These are phyloP conservation scores for Entomortierella beljakovae DNA, from an alignment of 192 early-diverging fungal species.

Conservation along the genomic window DNA sequence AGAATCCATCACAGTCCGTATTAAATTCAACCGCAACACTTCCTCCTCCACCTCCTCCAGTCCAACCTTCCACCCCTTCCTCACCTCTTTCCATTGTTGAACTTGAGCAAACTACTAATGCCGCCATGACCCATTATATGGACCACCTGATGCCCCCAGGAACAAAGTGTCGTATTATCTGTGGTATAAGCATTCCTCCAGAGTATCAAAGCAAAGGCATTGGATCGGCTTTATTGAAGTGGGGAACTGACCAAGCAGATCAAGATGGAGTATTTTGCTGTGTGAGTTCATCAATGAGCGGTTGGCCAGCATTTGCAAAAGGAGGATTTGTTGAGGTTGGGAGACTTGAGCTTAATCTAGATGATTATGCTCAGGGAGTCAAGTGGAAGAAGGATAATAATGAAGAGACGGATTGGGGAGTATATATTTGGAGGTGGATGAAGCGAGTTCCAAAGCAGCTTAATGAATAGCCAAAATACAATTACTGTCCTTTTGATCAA, in stretches of 20 bases:
- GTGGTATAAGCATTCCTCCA: slow-evolving; percentile 14
- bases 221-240: slow-evolving; percentile 33
- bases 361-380: slow-evolving; percentile 34
- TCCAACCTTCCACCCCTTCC: background rate
- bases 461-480: no score
- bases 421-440: slow-evolving; percentile 30
- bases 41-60: slow-evolving; percentile 20
- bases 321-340: slow-evolving; percentile 23
- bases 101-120: slow-evolving; percentile 18
- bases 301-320: slow-evolving; percentile 17
- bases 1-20: background rate
- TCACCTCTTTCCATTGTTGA: slow-evolving; percentile 19
- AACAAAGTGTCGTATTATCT: slow-evolving; percentile 9
- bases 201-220: slow-evolving; percentile 32
- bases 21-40: background rate
- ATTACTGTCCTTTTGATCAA: no score
- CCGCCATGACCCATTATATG: slow-evolving; percentile 20
- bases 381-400: slow-evolving; percentile 4
- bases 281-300: slow-evolving; percentile 29
- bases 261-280: slow-evolving; percentile 18
- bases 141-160: slow-evolving; percentile 16
- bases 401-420: slow-evolving; percentile 32
- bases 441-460: slow-evolving; percentile 3
- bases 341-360: slow-evolving; percentile 14
- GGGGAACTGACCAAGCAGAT: slow-evolving; percentile 30